A percentile compares a stretch with the other conserved stretches of the same genome.
These are phyloP conservation scores for Termitomyces sp. DNA, from an alignment of 768 basidiomycete genomes.

Conservation along the genomic window DNA sequence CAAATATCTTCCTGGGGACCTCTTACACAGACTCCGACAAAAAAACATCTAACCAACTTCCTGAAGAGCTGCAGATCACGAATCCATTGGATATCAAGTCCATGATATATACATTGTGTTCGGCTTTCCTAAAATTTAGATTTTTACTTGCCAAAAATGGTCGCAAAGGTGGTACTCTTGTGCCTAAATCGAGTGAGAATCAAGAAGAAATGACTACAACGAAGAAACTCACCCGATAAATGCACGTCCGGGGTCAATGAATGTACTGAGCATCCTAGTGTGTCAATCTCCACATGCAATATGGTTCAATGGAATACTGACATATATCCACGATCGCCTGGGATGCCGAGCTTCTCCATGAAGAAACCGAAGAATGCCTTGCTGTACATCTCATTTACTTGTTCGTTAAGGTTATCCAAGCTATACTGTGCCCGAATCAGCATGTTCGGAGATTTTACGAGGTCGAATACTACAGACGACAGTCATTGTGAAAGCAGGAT, in stretches of 20 bases:
- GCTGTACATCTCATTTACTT: slow-evolving; percentile 47
- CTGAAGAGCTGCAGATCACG: neutral
- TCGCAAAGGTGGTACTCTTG: slow-evolving; percentile 38
- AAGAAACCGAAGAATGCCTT: slow-evolving; percentile 50
- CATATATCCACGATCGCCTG: slow-evolving; percentile 57
- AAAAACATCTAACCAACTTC: neutral
- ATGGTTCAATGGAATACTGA: slow-evolving; percentile 14
- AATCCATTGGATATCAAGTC: neutral
- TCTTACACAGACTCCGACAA: neutral
- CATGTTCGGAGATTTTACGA: neutral
- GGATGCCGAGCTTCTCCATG: slow-evolving; percentile 43
- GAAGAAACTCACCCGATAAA: slow-evolving; percentile 36
- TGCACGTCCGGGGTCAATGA: slow-evolving; percentile 46
- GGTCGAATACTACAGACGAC: slow-evolving; percentile 38
- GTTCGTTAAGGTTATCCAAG: slow-evolving; percentile 47
- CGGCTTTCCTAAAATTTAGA: neutral
- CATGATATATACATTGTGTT: neutral
- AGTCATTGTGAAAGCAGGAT: slow-evolving; percentile 55
- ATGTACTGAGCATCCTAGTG: slow-evolving; percentile 23
- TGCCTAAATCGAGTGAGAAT: slow-evolving; percentile 20
- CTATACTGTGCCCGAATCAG: slow-evolving; percentile 35
- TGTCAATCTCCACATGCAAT: neutral
- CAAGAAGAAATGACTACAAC: neutral
- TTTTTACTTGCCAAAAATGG: slow-evolving; percentile 29
- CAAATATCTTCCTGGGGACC: too few species aligned